Conservation (phyloP, 73 alveolate genomes). For the Paramecium primaurelia region DNA sequence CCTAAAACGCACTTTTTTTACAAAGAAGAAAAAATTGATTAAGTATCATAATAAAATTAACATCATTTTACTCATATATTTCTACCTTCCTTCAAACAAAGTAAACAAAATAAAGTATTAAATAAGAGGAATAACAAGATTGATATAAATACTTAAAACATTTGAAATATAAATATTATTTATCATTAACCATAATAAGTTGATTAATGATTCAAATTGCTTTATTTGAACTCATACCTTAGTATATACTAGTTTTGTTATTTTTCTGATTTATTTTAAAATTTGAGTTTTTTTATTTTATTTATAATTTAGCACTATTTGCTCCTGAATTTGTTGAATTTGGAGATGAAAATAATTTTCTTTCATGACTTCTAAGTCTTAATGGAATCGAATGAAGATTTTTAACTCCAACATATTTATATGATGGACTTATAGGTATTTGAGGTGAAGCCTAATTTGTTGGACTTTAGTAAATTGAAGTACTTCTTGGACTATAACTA, state of each 20-base stretch:
- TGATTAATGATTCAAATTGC: background rate
- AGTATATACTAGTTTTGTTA: background rate
- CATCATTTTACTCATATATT: background rate
- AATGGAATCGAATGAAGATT: background rate
- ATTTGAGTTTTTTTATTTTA: background rate
- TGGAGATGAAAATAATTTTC: background rate
- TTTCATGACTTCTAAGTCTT: background rate
- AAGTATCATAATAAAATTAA: background rate
- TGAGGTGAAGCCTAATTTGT: background rate
- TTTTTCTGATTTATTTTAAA: background rate
- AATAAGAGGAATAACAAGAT: background rate
- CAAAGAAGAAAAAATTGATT: background rate
- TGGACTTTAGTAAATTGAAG: background rate
- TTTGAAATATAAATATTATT: background rate
- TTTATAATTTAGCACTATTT: background rate
- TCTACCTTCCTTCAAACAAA: too few relatives aligned
- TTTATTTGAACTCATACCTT: background rate
- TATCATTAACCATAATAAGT: background rate
- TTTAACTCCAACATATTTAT: background rate
- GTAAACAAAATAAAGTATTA: background rate
- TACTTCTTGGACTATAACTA: constrained; percentile 2
- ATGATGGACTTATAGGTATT: background rate
- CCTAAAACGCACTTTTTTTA: constrained; percentile 22
- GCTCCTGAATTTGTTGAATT: background rate
- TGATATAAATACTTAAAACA: background rate